Evolutionary conservation across 2,329 filamentous ascomycete genomes (phyloP).

Genomic region (Shiraia bambusicola): DNA sequence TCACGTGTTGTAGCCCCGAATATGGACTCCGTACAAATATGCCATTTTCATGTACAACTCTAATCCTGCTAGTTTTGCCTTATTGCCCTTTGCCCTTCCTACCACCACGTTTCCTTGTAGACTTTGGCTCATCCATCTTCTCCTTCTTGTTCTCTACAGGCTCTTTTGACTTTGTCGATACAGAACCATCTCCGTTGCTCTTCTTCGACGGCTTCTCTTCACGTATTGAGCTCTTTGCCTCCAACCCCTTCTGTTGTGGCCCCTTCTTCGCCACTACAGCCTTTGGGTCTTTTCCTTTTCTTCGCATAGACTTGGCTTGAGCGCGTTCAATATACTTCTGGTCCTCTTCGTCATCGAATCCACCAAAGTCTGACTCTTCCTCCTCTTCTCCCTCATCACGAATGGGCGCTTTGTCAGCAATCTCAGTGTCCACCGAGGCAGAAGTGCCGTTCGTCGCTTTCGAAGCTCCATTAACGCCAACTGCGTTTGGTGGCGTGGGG

Average conservation of each 20-base stretch:
- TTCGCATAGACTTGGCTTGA: constrained; percentile 45
- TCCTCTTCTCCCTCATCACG: constrained; percentile 44
- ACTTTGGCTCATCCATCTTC: neutral
- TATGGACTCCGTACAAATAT: no score
- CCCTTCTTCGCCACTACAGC: constrained; percentile 30
- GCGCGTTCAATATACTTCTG: constrained; percentile 50
- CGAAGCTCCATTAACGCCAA: constrained; percentile 34
- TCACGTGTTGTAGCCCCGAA: no score
- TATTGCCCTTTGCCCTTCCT: constrained; percentile 7
- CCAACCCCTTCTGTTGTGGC: constrained; percentile 6
- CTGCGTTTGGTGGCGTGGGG: constrained; percentile 66
- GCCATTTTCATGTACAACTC: constrained; percentile 5
- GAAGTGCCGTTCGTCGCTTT: constrained; percentile 46
- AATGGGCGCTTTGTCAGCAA: constrained; percentile 71
- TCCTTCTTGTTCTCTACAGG: constrained; percentile 17
- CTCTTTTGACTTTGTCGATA: constrained; percentile 1
- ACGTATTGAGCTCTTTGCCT: no score
- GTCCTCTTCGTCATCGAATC: constrained; percentile 55
- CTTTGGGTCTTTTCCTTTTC: constrained; percentile 53
- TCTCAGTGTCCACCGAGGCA: constrained; percentile 31
- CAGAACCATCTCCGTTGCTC: constrained; percentile 7
- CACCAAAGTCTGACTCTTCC: constrained; percentile 49
- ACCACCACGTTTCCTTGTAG: neutral
- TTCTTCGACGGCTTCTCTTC: constrained; percentile 17
- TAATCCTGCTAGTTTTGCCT: constrained; percentile 7